These are phyloP conservation scores for Fusarium anthophilum DNA, from an alignment of 2,329 filamentous ascomycete genomes.

Conservation along the genomic window DNA sequence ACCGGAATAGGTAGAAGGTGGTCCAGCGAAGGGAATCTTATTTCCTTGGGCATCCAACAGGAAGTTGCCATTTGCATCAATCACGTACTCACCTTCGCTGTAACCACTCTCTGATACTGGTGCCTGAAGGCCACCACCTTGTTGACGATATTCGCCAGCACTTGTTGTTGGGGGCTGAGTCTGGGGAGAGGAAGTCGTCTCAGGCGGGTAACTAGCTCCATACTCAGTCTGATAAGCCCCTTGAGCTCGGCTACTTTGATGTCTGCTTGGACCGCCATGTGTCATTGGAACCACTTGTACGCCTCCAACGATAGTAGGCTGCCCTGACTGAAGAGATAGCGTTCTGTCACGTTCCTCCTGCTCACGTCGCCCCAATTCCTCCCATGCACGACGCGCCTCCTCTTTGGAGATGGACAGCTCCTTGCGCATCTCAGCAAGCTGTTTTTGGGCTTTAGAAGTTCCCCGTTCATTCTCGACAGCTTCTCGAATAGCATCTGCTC, in stretches of 20 bases:
- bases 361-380: slow-evolving; percentile 91
- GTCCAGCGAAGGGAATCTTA: slow-evolving; percentile 63
- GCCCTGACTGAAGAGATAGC: slow-evolving; percentile 83
- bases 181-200: slow-evolving; percentile 55
- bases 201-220: slow-evolving; percentile 45
- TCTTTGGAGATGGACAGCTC: slow-evolving; percentile 96
- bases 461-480: slow-evolving; percentile 74
- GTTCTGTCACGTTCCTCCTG: slow-evolving; percentile 92
- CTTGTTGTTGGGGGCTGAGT: slow-evolving; percentile 46
- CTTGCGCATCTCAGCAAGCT: slow-evolving; percentile 89
- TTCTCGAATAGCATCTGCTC: slow-evolving; percentile 72
- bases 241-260: slow-evolving; percentile 55
- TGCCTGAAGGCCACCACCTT: slow-evolving; percentile 32
- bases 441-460: slow-evolving; percentile 78
- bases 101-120: slow-evolving; percentile 68
- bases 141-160: slow-evolving; percentile 43
- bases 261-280: slow-evolving; percentile 70
- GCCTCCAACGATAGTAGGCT: slow-evolving; percentile 88
- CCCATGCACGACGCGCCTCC: slow-evolving; percentile 94
- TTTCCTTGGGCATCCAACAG: slow-evolving; percentile 69
- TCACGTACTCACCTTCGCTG: slow-evolving; percentile 76
- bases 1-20: slow-evolving; percentile 55
- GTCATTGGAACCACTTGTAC: slow-evolving; percentile 96
- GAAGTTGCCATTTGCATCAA: slow-evolving; percentile 69
- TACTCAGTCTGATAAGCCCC: slow-evolving; percentile 45